Base-by-base conservation (phyloP, 2,329 filamentous ascomycete genomes). In the Fusarium buxicola region DNA sequence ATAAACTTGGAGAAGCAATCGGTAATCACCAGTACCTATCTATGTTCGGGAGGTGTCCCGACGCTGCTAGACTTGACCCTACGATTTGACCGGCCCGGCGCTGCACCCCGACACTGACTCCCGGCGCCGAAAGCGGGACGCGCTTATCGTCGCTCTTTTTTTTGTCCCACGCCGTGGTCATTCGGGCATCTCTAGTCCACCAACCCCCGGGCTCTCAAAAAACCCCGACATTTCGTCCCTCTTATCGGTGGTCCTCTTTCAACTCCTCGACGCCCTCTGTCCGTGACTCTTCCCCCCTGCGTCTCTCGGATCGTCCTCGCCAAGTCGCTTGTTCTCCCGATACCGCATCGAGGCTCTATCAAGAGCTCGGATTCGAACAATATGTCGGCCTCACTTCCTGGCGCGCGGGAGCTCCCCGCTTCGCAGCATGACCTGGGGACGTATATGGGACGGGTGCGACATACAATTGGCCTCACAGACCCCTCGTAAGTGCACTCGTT, bases 381-480 rank as follows among this genome's bases (percentile, higher is more conserved):
- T 50, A 90, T 90, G 88, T 90, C 88, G 55, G 81, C 87, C 57
- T 89, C 88, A 21, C 77, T 90, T 28, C 86, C 87, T 44, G 88
- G 88, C 58, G 79, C 79, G 71, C 90, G 94, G 76, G 92, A 97
- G 77, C 84, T 97, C 65, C 95, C 95, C 60, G 87, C 89, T 54
- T 99, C 95, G 51, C 92, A 93, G 78, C 94, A 96, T 85, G 92
- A 99, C 75, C 84, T 99, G 72, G 87, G 79, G 74, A 97, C 94
- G 41, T 99, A 99, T 81, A 95, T 92, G 92, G 95, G 95, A 66
- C 89, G 95, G 57, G 95, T 98, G 73, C 87, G 86, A 79, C 94
- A 99, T 81, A 89, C 93, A 15, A 90, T 92, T 60, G 89, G 94
- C 71, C 88, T 99, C 71, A 91, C 94, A 75, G 95, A 99, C 82